These are phyloP conservation scores for Acanthamoeba royreba DNA, from an alignment of 208 protist genomes.

Conservation along the genomic window DNA sequence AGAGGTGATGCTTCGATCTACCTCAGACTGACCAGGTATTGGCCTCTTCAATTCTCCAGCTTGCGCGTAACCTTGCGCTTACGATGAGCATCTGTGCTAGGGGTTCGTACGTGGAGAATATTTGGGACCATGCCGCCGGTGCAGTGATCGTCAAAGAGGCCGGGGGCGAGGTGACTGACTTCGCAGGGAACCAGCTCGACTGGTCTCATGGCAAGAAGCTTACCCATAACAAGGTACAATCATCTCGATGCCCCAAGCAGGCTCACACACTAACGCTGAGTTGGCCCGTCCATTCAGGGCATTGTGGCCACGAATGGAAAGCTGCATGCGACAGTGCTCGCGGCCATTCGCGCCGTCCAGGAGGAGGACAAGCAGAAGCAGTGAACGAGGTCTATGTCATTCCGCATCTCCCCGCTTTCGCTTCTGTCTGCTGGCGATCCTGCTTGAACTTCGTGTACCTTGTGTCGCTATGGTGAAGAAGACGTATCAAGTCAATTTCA, in stretches of 20 bases:
- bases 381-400: not conserved
- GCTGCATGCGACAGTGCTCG: not conserved
- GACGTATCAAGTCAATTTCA: not conserved
- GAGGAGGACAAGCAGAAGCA: not conserved
- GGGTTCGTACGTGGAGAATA: conserved; percentile 59
- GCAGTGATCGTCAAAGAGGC: conserved; percentile 65
- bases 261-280: not conserved
- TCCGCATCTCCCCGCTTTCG: not conserved
- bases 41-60: not conserved
- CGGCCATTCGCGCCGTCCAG: not conserved
- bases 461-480: not conserved
- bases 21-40: conserved; percentile 52
- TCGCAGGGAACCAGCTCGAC: conserved; percentile 52
- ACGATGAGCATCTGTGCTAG: not conserved
- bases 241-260: not conserved
- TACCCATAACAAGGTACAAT: not conserved
- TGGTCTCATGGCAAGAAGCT: conserved; percentile 42
- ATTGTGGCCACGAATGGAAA: conserved; percentile 22
- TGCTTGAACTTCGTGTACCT: not conserved
- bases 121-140: conserved; percentile 71
- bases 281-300: not conserved
- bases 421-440: not conserved
- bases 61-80: not conserved
- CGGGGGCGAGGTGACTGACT: conserved; percentile 61
- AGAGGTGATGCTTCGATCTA: conserved; percentile 67